Conservation (phyloP, 73 alveolate species). For the Tetrahymena thermophila region DNA sequence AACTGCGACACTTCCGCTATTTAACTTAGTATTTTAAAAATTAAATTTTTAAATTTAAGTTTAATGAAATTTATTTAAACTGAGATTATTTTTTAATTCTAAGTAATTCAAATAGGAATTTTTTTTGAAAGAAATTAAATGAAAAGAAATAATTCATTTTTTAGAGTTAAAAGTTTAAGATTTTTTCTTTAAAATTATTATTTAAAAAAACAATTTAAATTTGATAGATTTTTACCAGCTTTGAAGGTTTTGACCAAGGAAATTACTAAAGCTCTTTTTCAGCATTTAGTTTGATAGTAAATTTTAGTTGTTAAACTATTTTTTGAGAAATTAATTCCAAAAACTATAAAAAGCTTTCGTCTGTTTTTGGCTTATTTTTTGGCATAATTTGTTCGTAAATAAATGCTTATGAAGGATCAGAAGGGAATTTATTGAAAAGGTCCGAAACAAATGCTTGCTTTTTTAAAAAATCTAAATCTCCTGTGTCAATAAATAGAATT, state of each 20-base stretch:
- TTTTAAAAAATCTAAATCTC: not conserved
- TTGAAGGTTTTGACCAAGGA: not conserved
- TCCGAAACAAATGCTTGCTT: not conserved
- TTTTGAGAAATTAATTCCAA: not conserved
- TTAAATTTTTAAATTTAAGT: too few species aligned
- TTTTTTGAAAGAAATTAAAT: too few species aligned
- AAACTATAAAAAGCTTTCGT: not conserved
- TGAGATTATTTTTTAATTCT: too few species aligned
- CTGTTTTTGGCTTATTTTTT: not conserved
- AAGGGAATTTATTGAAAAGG: not conserved
- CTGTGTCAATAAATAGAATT: not conserved
- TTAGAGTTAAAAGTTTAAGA: too few species aligned
- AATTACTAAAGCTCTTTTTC: not conserved
- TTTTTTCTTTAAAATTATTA: too few species aligned
- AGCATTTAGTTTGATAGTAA: not conserved
- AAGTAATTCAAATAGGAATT: too few species aligned
- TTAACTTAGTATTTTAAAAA: not conserved
- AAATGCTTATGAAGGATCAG: not conserved
- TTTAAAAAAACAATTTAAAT: too few species aligned
- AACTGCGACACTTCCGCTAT: not conserved
- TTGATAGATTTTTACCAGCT: not conserved
- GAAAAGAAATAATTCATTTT: too few species aligned
- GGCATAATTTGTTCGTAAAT: not conserved
- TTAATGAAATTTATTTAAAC: too few species aligned
- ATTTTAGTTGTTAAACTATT: not conserved